A percentile compares a stretch with the other conserved stretches of the same genome.
phyloP scores from a whole-genome alignment of 2,329 filamentous ascomycete genomes.

The Fusarium sp. region DNA sequence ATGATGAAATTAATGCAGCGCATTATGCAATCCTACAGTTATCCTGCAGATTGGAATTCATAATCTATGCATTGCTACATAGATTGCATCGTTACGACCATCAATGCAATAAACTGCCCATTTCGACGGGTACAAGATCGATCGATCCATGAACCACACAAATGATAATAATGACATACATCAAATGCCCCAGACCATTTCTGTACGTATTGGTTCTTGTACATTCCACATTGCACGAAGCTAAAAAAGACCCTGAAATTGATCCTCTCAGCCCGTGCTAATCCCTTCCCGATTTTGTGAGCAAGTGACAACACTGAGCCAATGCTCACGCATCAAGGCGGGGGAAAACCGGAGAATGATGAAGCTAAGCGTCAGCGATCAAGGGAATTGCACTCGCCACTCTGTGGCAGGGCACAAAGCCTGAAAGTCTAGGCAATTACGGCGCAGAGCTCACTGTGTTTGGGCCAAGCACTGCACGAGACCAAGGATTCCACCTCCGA shows the following conservation, averaged over 20 bases:
- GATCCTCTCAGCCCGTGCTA: constrained; percentile 19
- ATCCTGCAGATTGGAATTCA: not conserved
- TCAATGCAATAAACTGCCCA: constrained; percentile 31
- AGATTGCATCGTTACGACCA: constrained; percentile 9
- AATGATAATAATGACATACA: constrained; percentile 6
- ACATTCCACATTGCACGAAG: constrained; percentile 38
- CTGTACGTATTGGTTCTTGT: constrained; percentile 30
- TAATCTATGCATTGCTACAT: constrained; percentile 28
- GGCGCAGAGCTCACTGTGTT: not conserved
- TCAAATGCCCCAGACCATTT: not conserved
- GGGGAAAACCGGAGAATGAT: not conserved
- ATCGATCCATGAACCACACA: constrained; percentile 29
- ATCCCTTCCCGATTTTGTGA: constrained; percentile 42
- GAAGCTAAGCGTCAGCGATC: not conserved
- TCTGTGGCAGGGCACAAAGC: constrained; percentile 41
- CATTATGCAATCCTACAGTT: not conserved
- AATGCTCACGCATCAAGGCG: constrained; percentile 17
- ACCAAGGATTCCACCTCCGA: constrained; percentile 26
- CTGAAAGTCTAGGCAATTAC: no score
- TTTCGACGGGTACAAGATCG: constrained; percentile 36
- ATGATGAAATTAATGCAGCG: not conserved
- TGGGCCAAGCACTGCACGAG: constrained; percentile 23
- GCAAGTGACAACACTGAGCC: constrained; percentile 19
- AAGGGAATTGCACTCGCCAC: constrained; percentile 46
- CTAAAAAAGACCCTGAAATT: constrained; percentile 34